Evolutionary conservation across 441 rosid species (phyloP), one percentile per base, ranked within the genome.

Genomic region (Gossypium davidsonii): DNA sequence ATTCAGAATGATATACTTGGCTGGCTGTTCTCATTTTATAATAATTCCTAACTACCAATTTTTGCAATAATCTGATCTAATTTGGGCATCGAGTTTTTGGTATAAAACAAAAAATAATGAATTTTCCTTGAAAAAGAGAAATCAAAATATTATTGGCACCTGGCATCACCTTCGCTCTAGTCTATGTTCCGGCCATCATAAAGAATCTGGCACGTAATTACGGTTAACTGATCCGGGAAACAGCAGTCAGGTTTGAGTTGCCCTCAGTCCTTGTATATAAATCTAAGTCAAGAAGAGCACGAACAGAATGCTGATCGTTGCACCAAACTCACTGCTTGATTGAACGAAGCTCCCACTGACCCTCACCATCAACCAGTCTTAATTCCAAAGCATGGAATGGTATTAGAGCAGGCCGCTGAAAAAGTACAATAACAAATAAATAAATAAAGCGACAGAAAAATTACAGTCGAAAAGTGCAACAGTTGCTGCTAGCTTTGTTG

Each of bases 331-430:
- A 85, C 67, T 87, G 93, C 74, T 83, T 85, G 52, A 95, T 90
- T 34, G 86, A 61, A 34, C 91, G 97, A 21, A 95, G 95, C 79
- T 95, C 94, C 99, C 99, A 95, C 72, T 86, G 82, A 59, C 98
- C 99, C 89, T 96, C 99, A 37, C 98, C 99, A 71, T 96, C 98
- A 59, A 90, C 90, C 76, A 96, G 88, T 82, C 97, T 85, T 48
- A 96, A 77, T 83, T 93, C 99, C 82, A 83, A 58, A 0, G 96
- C 81, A 68, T 95, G 99, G 79, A 89, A 96, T 25, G 94, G 98
- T 77, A 93, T 93, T 63, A 96, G 78, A 57, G 99, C 98, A 76
- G 98, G 99, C 21, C 98, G 98, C 99, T 96, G 90, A 34, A 2
- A 74, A 67, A 17, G n/a, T 15, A 63, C 2, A 52, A 48, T 39